Base-by-base conservation (phyloP, 1,284 basidiomycete species). In the Xerocomus nothofagi region DNA sequence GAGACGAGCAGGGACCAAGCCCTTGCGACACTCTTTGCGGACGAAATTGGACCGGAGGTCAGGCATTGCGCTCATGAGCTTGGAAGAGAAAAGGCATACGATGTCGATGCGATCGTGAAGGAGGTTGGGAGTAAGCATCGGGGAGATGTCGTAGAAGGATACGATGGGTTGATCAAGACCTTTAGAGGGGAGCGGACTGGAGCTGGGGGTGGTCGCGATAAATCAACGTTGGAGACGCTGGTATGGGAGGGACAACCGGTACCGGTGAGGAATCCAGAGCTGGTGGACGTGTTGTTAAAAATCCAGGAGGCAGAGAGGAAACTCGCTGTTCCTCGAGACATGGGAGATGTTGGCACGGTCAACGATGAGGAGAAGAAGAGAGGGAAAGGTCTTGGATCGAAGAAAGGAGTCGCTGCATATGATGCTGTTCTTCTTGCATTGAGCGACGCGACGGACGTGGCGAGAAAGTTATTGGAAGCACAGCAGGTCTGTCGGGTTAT, bases 41-140 rank as follows among this genome's bases (percentile, higher is more conserved):
- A 98, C 66, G 85, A 88, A 54, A 84, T 94, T 53, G 88, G 92
- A 36, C 93, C 96, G 0, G 86, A 97, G 69, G 91, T 98, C 53
- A 79, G 96, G 43, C 90, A 94, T 71, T 92, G 88, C 57, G 93
- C 94, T 0, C 96, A 98, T 66, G 88, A 94, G 64, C 78, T 96
- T 24, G 85, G 85, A 2, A 72, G 78, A 40, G 72, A 71, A 39
- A 86, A 85, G 61, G 82, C 90, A 6, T 93, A 95, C 70, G 91
- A 95, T 68, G 78, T 94, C 38, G 86, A 88, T 57, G 81, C 76
- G 3, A 90, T 94, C 56, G 88, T 91, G n/a, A 74, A 76, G 6
- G 87, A 91, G 54, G 66, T 90, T 11, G 78, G 82, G 2, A 75
- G 77, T n/a, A 79, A 72, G 62, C 79, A 85, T 52, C 76, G 78